Evolutionary conservation across 805 yeast species (phyloP), one percentile per base, ranked within the genome.

Genomic region (Candida ortonii): DNA sequence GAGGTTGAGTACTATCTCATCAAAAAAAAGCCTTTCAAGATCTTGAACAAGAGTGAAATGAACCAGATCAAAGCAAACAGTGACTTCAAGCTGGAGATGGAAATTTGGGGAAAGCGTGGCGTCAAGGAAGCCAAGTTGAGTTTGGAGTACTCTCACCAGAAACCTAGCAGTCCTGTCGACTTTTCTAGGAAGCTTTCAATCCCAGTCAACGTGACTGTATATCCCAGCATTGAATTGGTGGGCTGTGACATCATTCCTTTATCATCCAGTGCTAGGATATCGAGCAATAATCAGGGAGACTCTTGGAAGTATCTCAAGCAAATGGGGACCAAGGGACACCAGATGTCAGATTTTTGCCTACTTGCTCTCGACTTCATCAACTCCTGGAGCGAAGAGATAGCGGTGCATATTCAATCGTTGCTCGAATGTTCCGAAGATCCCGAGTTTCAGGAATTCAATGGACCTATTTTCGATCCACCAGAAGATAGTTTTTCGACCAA

Each of bases 331-430:
- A 39, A 56, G 22, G 59, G 58, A 6, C 55, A 63, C 14, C 61
- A 59, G 6, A 55, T 69, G 32, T 61, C 73, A 3, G 78, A 76
- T 30, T 85, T 71, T 55, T 79, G 82, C 43, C 59, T 83, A 29
- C 61, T 84, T 34, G 68, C 86, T 1, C 50, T 90, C 10, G 97
- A 93, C 54, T 59, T 93, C 38, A 71, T 87, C 44, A 90, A 93
- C 55, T 70, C 84, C 2, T 89, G 96, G 93, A 68, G 73, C 6
- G 80, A 79, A 30, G 70, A 71, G 18, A 57, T 76, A 39, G 46
- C 52, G 7, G 51, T 68, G 4, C 46, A 42, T 3, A 45, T 63
- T 29, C 53, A 43, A 18, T 47, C 53, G n/a, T 30, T 51, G 6
- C 23, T 46, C 2, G 30, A 34, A 10, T 52, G 58, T 3, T 52